Base-by-base conservation (phyloP, 352 stramenopile genomes). In the Phytophthora pini region DNA sequence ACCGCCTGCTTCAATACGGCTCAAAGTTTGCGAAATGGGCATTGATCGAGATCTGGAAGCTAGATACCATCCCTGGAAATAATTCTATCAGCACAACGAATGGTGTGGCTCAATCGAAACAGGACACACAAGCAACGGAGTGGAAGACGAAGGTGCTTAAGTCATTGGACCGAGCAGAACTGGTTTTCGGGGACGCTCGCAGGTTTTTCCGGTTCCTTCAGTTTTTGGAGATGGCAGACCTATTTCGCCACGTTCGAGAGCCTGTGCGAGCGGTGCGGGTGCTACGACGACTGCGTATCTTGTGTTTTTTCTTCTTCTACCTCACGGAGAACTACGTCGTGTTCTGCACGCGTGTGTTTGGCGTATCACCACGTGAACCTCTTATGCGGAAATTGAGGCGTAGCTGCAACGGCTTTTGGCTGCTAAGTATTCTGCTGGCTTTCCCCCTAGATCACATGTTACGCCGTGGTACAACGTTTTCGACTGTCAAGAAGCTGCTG, bases 291-390 rank as follows among this genome's bases (percentile, higher is more conserved):
- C 51, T 85, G 32, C 81, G 79, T 8, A 79, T 87, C 44, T 10
- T 78, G n/a, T 79, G 68, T 54, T 90, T 90, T 54, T 77, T 88
- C 48, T 83, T 84, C 67, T 87, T 90, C 53, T 87, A 87, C 46
- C 51, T 90, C 17, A 70, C 78, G 6, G 81, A 90, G 65, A 90
- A 90, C 70, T 82, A 81, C 57, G 74, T 86, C 56, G 65, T 88
- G 22, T 76, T 87, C 17, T 50, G 76, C 36, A 68, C 80, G 20
- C 79, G 79, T 7, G 64, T 88, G 22, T 32, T 81, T 24, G 72
- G 66, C 11, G 69, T 80, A 27, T 57, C 72, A 5, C 54, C 65
- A 8, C 68, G 65, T 15, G 46, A 87, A 15, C 56, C 68, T 12
- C 52, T 76, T 10, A 60, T 84, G 11, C 49, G 67, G 9, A 47